Percentiles rank a stretch among this genome's conserved stretches.
phyloP scores from a whole-genome alignment of 2,329 filamentous ascomycete genomes.

The Calonectria montana region DNA sequence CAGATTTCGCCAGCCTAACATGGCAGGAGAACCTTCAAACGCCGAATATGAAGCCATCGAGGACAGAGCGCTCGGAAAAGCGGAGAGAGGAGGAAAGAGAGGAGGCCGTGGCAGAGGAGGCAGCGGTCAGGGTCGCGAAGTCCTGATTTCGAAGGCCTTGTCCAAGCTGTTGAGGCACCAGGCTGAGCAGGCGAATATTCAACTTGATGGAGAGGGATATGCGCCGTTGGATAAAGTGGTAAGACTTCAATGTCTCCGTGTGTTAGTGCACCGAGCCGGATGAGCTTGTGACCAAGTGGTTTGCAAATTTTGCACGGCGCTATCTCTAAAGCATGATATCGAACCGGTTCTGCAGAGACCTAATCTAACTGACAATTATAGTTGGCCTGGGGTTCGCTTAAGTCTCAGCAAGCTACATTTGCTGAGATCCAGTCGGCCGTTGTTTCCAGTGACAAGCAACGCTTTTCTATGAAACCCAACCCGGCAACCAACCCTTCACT shows the following conservation, averaged over 20 bases:
- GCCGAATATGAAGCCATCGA: conserved; percentile 36
- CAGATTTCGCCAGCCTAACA: conserved; percentile 15
- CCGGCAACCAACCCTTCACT: conserved; percentile 40
- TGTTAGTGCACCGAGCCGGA: not conserved
- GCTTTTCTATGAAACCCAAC: conserved; percentile 80
- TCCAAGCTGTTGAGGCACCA: conserved; percentile 67
- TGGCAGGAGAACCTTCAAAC: conserved; percentile 32
- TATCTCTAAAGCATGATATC: not conserved
- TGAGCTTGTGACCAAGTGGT: conserved; percentile 1
- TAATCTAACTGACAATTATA: conserved; percentile 40
- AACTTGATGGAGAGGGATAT: conserved; percentile 69
- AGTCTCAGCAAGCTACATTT: conserved; percentile 78
- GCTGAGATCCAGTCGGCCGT: conserved; percentile 79
- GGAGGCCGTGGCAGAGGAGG: conserved; percentile 45
- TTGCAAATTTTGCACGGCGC: too few species aligned
- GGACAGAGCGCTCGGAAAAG: conserved; percentile 30
- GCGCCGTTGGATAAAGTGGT: conserved; percentile 69
- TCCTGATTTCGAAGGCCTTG: conserved; percentile 64
- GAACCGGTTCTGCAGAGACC: not conserved
- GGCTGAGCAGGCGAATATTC: conserved; percentile 66
- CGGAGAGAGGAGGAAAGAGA: conserved; percentile 40
- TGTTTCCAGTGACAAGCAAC: conserved; percentile 85
- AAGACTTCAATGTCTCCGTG: conserved; percentile 47
- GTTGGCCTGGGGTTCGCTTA: conserved; percentile 69
- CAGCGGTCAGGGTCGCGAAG: conserved; percentile 53